Base-by-base conservation (phyloP, 805 yeast species). In the Sugiyamaella lignohabitans region DNA sequence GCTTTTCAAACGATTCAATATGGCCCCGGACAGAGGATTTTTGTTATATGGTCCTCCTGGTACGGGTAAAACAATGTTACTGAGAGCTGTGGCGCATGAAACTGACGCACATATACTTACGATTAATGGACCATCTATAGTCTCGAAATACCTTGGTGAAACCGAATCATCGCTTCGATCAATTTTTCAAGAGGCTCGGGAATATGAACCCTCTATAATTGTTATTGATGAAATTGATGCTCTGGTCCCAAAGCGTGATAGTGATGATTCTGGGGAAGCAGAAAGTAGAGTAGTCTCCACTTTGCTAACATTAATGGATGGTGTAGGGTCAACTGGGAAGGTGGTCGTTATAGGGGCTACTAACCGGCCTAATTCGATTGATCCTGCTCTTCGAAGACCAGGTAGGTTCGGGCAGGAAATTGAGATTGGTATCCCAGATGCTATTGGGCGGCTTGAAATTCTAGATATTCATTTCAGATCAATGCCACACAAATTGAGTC, bases 331-430 rank as follows among this genome's bases (percentile, higher is more conserved):
- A 11, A 82, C 97, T 70, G 86, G 97, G 18, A 88, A 89, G 62
- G 82, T 87, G 57, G 98, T 91, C 52, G 98, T 93, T 46, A 91
- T 93, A 68, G 99, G 98, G 42, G 98, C 98, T 29, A 93, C 93
- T 32, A 84, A 84, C 69, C 75, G 93, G 64, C 89, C 89, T 49
- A 84, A 84, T 69, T 79, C 87, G 14, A 84, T 84, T 59, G 93
- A 84, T 62, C 91, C 93, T 36, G 93, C 93, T 18, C 68, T 87
- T 41, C 70, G 96, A 60, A 71, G 95, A 58, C 95, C 95, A 1
- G 96, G 96, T 2, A 70, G 96, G 53, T 83, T 87, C 62, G 96
- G 88, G 56, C 87, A 85, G 60, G 96, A 87, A 58, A 80, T 87
- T 14, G 96, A 87, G 62, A 78, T 87, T 49, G 93, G 94, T 2